Evolutionary conservation across 768 basidiomycete species (phyloP).

Genomic region (Termitomyces titanicus): DNA sequence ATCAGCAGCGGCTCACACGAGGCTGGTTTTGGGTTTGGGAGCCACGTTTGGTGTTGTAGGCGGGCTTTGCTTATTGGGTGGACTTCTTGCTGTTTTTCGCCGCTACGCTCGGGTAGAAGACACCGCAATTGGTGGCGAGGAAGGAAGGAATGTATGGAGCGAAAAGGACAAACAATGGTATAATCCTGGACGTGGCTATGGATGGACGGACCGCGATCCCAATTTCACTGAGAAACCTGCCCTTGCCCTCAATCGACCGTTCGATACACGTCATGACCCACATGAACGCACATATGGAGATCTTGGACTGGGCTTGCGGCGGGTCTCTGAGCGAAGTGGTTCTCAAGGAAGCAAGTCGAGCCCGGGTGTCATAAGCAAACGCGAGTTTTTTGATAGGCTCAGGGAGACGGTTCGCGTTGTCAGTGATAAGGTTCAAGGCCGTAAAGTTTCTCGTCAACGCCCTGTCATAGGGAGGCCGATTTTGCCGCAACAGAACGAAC

Average conservation of each 20-base stretch:
- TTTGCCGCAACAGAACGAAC: conserved; percentile 20
- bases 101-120: conserved; percentile 57
- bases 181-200: conserved; percentile 35
- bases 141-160: conserved; percentile 53
- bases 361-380: conserved; percentile 65
- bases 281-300: conserved; percentile 24
- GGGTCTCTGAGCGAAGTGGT: conserved; percentile 42
- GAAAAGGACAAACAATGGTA: conserved; percentile 71
- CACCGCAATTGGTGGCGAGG: conserved; percentile 56
- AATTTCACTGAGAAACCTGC: conserved; percentile 11
- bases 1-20: conserved; percentile 40
- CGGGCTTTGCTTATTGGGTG: conserved; percentile 50
- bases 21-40: conserved; percentile 53
- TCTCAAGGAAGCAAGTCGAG: conserved; percentile 30
- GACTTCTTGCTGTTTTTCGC: conserved; percentile 52
- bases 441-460: conserved; percentile 31
- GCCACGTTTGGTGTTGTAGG: conserved; percentile 63
- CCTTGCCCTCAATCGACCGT: conserved; percentile 12
- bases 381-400: conserved; percentile 63
- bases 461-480: conserved; percentile 63
- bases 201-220: conserved; percentile 16
- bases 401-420: conserved; percentile 63
- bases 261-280: conserved; percentile 11
- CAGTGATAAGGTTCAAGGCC: conserved; percentile 49
- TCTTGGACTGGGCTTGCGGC: conserved; percentile 47